Percentiles rank a stretch among this genome's conserved stretches.
Evolutionary conservation across 495 filamentous ascomycete species (phyloP).

Genomic region (Penicillium lagena): DNA sequence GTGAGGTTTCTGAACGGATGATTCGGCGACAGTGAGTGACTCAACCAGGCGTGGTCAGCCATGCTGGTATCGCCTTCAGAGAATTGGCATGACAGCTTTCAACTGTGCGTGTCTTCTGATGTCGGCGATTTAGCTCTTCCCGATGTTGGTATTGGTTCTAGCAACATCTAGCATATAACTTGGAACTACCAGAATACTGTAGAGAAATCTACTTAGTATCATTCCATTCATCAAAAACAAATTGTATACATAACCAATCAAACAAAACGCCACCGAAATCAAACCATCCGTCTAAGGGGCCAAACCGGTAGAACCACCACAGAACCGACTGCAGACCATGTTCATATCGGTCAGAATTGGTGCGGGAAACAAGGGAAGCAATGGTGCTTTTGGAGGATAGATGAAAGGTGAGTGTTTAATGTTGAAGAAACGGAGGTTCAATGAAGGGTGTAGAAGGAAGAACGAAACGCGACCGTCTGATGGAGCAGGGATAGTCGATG

Average conservation of each 20-base stretch:
- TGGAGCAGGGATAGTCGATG: constrained; percentile 27
- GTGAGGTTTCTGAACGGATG: no score
- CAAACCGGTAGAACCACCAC: constrained; percentile 2
- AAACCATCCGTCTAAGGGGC: neutral
- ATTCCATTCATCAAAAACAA: constrained; percentile 20
- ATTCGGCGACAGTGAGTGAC: no score
- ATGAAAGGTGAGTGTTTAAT: neutral
- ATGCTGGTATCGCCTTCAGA: no score
- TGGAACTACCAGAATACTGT: neutral
- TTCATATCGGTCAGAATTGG: constrained; percentile 16
- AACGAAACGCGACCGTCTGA: constrained; percentile 9
- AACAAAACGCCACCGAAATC: neutral
- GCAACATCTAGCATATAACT: no score
- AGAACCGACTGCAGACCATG: constrained; percentile 14
- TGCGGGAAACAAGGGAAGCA: no score
- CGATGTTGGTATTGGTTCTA: no score
- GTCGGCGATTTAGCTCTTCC: no score
- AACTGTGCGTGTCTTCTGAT: no score
- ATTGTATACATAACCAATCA: constrained; percentile 15
- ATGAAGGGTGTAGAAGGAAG: neutral
- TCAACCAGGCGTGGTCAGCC: no score
- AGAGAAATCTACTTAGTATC: constrained; percentile 5
- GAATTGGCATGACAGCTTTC: no score
- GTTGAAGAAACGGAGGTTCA: neutral
- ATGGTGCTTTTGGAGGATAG: constrained; percentile 6